Conservation (phyloP, 257 asterid species). For the Nicotiana obtusifolia region DNA sequence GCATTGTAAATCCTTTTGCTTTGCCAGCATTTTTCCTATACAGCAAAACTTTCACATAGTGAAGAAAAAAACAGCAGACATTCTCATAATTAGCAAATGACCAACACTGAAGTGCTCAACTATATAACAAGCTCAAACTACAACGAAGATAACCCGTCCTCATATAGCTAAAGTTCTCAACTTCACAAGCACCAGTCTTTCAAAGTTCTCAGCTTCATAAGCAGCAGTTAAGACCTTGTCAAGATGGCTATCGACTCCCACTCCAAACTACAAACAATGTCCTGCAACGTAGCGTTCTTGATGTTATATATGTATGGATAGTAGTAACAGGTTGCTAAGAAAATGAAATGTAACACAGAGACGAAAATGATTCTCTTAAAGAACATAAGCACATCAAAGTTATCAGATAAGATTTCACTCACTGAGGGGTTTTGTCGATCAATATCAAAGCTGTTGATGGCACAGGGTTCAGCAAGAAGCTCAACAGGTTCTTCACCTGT, state of each 20-base stretch:
- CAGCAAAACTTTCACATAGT: neutral
- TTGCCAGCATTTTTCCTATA: neutral
- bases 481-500: constrained; percentile 73
- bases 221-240: constrained; percentile 35
- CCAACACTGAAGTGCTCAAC: neutral
- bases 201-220: neutral
- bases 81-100: neutral
- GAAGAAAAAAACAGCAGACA: no score
- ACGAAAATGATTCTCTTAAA: neutral
- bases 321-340: neutral
- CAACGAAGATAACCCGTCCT: neutral
- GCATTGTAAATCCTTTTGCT: neutral
- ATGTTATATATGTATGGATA: neutral
- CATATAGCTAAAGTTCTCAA: neutral
- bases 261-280: constrained; percentile 86
- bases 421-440: constrained; percentile 79
- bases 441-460: constrained; percentile 90
- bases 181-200: neutral
- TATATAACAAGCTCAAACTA: neutral
- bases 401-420: constrained; percentile 17
- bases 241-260: constrained; percentile 88
- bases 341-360: neutral
- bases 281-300: constrained; percentile 39
- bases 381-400: neutral
- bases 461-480: constrained; percentile 85